Percentiles rank a stretch among this genome's conserved stretches.
These are phyloP conservation scores for Populus tremula DNA, from an alignment of 345 rosid genomes.

Conservation along the genomic window DNA sequence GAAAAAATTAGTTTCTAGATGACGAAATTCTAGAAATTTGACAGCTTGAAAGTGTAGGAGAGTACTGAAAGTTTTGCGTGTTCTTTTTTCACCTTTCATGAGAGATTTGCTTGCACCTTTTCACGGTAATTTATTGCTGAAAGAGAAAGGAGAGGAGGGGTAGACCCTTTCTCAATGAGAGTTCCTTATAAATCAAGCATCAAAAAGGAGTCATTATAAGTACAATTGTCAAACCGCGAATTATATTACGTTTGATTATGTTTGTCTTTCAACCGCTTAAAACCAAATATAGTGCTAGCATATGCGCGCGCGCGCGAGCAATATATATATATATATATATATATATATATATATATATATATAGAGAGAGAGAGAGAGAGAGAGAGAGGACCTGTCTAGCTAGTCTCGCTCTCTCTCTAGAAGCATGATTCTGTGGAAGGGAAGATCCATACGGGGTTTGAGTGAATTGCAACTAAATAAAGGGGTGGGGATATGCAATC, in stretches of 20 bases:
- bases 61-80: conserved; percentile 4
- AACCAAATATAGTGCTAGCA: not conserved
- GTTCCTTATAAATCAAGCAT: conserved; percentile 54
- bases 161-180: conserved; percentile 44
- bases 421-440: conserved; percentile 14
- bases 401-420: not conserved
- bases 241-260: conserved; percentile 39
- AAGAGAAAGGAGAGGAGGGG: conserved; percentile 13
- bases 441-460: conserved; percentile 26
- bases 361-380: too few relatives aligned
- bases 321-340: not conserved
- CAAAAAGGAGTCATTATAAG: conserved; percentile 21
- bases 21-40: not conserved
- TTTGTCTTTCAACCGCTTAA: conserved; percentile 5
- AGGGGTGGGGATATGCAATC: conserved; percentile 40
- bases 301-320: too few relatives aligned
- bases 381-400: not conserved
- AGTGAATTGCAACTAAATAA: conserved; percentile 31
- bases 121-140: conserved; percentile 30
- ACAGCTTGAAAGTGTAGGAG: conserved; percentile 20
- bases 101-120: conserved; percentile 30
- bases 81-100: conserved; percentile 15
- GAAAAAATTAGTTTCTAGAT: not conserved
- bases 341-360: not conserved
- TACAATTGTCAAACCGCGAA: conserved; percentile 36